Base-by-base conservation (phyloP, 257 asterid species). In the Penstemon barbatus region DNA sequence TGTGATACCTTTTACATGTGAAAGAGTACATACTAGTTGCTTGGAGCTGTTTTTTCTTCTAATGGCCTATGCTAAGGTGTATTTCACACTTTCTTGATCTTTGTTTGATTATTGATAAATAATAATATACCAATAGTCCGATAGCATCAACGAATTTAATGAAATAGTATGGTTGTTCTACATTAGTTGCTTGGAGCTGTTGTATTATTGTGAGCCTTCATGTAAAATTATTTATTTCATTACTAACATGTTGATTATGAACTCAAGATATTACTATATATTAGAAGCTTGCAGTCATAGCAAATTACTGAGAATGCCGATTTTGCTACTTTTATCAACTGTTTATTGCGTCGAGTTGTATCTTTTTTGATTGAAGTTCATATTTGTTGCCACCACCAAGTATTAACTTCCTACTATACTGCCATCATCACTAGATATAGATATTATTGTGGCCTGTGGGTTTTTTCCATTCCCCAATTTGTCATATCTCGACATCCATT, bases 81-180 rank as follows among this genome's bases (percentile, higher is more conserved):
- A 41, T 69, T 72, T 45, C 60, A 7, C 44, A 55, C 45, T 39
- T 61, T 72, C 46, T 38, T 58, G 57, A 52, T 75, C 50, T 74
- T 39, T 57, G 53, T 72, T 39, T 74, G 62, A 59, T 65, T 64
- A 62, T 68, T 25, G 33, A 25, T 25, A 25, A 25, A 25, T 41
- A 9, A 54, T 51, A 43, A 10, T 63, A 65, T 56, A 57, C 63
- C 33, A 25, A 25, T 25, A 25, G 33, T 25, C 33, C 61, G 13
- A 60, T 55, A 57, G 39, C 10, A 57, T 42, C 57, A 7, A n/a
- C n/a, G 42, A 50, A 50, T 61, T 71, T 45, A 44, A 61, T n/a
- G 43, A 68, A 63, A 51, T 66, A 51, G 46, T n/a, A 57, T 57
- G 75, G 55, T 66, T 68, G 60, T 45, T 68, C 63, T 45, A 33